Conservation (phyloP, 1,284 basidiomycete genomes). For the Microbotryum saponariae region DNA sequence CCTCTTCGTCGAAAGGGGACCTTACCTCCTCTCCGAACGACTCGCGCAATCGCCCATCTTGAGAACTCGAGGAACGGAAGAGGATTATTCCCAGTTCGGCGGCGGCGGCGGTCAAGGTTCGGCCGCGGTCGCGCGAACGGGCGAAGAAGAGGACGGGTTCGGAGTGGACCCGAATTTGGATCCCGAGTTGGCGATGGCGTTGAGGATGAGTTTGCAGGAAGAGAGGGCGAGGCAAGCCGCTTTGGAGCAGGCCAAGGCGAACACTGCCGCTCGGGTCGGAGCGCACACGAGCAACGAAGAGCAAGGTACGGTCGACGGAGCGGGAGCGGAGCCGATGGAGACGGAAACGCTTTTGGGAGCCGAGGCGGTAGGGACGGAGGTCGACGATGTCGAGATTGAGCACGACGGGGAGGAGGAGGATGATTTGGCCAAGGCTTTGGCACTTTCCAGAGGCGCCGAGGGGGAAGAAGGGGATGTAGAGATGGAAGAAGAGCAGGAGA, state of each 20-base stretch:
- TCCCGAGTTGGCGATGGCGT: conserved; percentile 94
- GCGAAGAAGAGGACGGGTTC: conserved; percentile 58
- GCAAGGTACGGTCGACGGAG: conserved; percentile 25
- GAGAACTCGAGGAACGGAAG: not conserved
- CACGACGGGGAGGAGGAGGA: conserved; percentile 38
- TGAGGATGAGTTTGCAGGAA: conserved; percentile 96
- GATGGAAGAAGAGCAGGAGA: conserved; percentile 26
- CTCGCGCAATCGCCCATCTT: conserved; percentile 68
- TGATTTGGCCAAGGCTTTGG: conserved; percentile 37
- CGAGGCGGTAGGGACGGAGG: conserved; percentile 20
- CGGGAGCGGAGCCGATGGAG: too few species aligned
- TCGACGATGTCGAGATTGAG: conserved; percentile 37
- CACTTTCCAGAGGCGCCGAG: conserved; percentile 24
- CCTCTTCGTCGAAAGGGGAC: conserved; percentile 67
- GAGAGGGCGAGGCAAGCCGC: conserved; percentile 76
- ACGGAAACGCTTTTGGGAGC: too few species aligned
- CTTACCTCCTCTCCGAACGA: conserved; percentile 73
- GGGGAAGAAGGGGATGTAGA: conserved; percentile 20
- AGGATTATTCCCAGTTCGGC: conserved; percentile 39
- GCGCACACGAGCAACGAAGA: conserved; percentile 33
- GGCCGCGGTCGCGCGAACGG: too few species aligned
- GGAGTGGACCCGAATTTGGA: conserved; percentile 91
- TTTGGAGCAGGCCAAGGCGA: conserved; percentile 39
- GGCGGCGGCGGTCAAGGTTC: too few species aligned
- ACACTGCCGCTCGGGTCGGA: conserved; percentile 34